Evolutionary conservation across 2,329 filamentous ascomycete species (phyloP).

Genomic region (Apiospora saccharicola): DNA sequence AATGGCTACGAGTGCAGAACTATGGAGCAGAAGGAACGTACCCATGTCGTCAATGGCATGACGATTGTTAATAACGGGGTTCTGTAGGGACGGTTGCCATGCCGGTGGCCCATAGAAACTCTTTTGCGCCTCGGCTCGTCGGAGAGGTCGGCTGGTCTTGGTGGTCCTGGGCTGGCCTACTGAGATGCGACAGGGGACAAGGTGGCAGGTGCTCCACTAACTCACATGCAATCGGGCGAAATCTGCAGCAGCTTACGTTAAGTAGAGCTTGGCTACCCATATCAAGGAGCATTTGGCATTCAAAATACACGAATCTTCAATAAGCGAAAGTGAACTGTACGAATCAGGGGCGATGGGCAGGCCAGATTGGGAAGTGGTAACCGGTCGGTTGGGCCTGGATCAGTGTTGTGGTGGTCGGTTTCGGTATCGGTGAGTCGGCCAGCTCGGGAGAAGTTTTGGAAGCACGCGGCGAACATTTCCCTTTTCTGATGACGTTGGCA

Average conservation of each 20-base stretch:
- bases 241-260: background rate
- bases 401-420: background rate
- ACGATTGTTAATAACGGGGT: slow-evolving; percentile 1
- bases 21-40: background rate
- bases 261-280: background rate
- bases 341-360: background rate
- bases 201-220: background rate
- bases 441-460: background rate
- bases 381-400: background rate
- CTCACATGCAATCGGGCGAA: background rate
- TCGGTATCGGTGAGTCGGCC: slow-evolving; percentile 2
- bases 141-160: background rate
- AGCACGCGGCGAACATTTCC: slow-evolving; percentile 4
- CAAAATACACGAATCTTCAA: background rate
- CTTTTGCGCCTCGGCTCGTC: slow-evolving; percentile 13
- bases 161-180: background rate
- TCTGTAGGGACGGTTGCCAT: background rate
- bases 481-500: slow-evolving; percentile 1
- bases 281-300: background rate
- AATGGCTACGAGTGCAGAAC: background rate
- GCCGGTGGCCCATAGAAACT: background rate
- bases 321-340: background rate
- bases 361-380: slow-evolving; percentile 5
- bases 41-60: slow-evolving; percentile 10
- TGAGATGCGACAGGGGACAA: background rate